phyloP scores from a whole-genome alignment of 2,329 filamentous ascomycete genomes.

The Eurotiales sp. region DNA sequence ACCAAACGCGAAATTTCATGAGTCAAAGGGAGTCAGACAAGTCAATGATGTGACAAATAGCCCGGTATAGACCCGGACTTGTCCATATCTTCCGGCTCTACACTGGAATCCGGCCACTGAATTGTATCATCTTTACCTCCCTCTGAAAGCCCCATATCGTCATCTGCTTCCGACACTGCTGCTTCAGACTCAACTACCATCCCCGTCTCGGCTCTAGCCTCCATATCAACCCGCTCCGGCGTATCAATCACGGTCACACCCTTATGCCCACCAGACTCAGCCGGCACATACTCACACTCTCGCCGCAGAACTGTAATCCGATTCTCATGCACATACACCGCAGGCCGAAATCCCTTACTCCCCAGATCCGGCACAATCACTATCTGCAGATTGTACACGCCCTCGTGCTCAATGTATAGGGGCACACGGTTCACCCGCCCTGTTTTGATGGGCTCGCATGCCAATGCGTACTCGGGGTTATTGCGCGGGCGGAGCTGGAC shows the following conservation, averaged over 20 bases:
- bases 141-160: too few species aligned
- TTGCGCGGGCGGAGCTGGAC: background rate
- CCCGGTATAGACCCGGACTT: too few species aligned
- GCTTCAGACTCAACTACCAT: too few species aligned
- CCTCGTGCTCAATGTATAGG: background rate
- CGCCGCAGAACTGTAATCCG: background rate
- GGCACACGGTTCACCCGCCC: background rate
- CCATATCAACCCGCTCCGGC: background rate
- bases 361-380: background rate
- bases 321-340: background rate
- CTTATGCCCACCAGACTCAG: background rate
- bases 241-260: background rate
- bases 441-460: background rate
- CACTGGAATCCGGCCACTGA: too few species aligned
- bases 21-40: too few species aligned
- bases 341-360: background rate
- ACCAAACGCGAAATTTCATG: too few species aligned
- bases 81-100: too few species aligned
- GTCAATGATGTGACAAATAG: too few species aligned
- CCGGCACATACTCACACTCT: background rate
- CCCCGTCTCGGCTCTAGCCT: background rate
- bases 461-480: background rate
- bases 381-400: constrained; percentile 1
- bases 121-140: too few species aligned
- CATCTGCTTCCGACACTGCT: too few species aligned